These are phyloP conservation scores for Fusarium virguliforme DNA, from an alignment of 2,329 filamentous ascomycete species.

Conservation along the genomic window DNA sequence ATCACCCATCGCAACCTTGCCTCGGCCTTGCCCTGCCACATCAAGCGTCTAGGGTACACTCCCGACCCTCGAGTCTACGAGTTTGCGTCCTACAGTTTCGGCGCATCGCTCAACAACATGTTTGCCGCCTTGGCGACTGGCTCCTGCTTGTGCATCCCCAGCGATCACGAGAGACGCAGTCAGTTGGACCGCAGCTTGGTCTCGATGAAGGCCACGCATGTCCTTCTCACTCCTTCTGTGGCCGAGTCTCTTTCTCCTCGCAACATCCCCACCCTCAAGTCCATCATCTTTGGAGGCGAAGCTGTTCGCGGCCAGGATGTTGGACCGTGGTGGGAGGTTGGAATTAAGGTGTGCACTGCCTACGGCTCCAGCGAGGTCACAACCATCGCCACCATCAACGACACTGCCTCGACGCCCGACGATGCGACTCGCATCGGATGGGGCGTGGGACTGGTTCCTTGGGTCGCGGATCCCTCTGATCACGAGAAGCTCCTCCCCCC, in stretches of 20 bases:
- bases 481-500: constrained; percentile 38
- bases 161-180: background rate
- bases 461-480: constrained; percentile 43
- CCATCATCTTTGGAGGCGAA: constrained; percentile 11
- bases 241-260: constrained; percentile 4
- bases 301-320: background rate
- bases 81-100: constrained; percentile 19
- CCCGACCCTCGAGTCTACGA: constrained; percentile 11
- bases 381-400: constrained; percentile 3
- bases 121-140: constrained; percentile 7
- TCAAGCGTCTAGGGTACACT: background rate
- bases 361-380: constrained; percentile 3
- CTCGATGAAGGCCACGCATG: background rate
- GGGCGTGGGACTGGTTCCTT: constrained; percentile 17
- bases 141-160: constrained; percentile 15
- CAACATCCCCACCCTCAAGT: background rate
- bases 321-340: constrained; percentile 5
- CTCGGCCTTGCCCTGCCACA: background rate
- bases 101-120: constrained; percentile 7
- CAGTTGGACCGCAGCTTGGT: background rate
- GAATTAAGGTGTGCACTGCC: constrained; percentile 29
- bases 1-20: constrained; percentile 23
- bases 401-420: background rate
- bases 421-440: constrained; percentile 8
- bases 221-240: constrained; percentile 4